Evolutionary conservation across 768 basidiomycete genomes (phyloP), one percentile per base, ranked within the genome.

Genomic region (Kwoniella sp.): DNA sequence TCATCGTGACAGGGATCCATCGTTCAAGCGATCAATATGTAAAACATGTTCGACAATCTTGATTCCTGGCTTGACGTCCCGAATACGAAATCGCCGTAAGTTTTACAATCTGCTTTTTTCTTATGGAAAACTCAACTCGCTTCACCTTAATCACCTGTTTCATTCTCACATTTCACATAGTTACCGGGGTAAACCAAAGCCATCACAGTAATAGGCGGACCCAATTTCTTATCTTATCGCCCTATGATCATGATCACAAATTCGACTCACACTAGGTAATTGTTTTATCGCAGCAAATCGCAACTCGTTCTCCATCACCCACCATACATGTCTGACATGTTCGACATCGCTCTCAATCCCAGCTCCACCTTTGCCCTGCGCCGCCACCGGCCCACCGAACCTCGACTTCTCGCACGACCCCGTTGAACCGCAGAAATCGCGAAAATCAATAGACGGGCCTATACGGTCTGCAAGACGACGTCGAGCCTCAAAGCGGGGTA

Each of bases 21-120:
- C 69, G 1, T 52, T 77, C 52, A 79, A 79, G 59, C 64, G 75
- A 4, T 56, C 68, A 1, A 62, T 77, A 33, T 79, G 78, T 58
- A 68, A 55, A 26, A 47, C 50, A 4, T 79, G 78, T 64, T 55
- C 61, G 7, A 70, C 76, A 2, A 62, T 79, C 0, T 63, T 79
- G 1, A 62, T 79, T 3, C 78, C 78, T 13, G 78, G 78, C 6
- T 47, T 77, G 27, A 77, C 74, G 0, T 65, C 67, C 13, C 47
- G 64, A 13, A 63, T 77, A 22, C 63, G 72, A 10, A 69, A 70
- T 51, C 55, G 69, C 60, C 73, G 78, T 79, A 50, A 64, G 76
- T 68, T 17, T 13, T n/a, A n/a, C n/a, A n/a, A n/a, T n/a, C n/a
- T n/a, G n/a, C n/a, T n/a, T n/a, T n/a, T n/a, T n/a, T n/a, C n/a